Evolutionary conservation across 371 early-diverging fungal genomes (phyloP).

Genomic region (Apophysomyces trapeziformis): DNA sequence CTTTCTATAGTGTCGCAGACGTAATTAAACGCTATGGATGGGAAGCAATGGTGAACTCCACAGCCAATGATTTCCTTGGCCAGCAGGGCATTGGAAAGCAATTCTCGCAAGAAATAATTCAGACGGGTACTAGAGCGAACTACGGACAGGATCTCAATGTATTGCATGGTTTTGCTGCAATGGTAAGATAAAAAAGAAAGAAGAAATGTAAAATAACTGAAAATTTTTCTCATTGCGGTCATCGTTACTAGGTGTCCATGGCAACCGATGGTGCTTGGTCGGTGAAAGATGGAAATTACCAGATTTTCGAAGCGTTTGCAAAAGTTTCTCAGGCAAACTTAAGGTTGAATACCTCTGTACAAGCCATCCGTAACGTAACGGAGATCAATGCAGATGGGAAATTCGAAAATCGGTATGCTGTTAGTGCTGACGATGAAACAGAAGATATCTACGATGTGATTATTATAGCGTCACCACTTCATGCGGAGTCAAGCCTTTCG

Average conservation of each 20-base stretch:
- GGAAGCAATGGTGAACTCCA: slow-evolving; percentile 26
- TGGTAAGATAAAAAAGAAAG: slow-evolving; percentile 31
- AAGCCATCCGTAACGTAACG: slow-evolving; percentile 37
- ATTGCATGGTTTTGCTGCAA: slow-evolving; percentile 65
- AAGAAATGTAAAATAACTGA: background rate
- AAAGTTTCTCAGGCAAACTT: slow-evolving; percentile 51
- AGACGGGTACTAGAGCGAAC: slow-evolving; percentile 69
- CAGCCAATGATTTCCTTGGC: slow-evolving; percentile 49
- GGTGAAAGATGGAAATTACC: slow-evolving; percentile 68
- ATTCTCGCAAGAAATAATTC: slow-evolving; percentile 57
- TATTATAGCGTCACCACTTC: slow-evolving; percentile 60
- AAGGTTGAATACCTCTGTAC: slow-evolving; percentile 49
- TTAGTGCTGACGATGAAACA: slow-evolving; percentile 43
- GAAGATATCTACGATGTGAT: slow-evolving; percentile 58
- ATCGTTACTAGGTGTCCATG: slow-evolving; percentile 47
- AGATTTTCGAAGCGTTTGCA: slow-evolving; percentile 70
- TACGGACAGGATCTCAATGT: slow-evolving; percentile 70
- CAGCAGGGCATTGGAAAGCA: slow-evolving; percentile 30
- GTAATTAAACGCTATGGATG: slow-evolving; percentile 32
- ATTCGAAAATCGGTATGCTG: slow-evolving; percentile 33
- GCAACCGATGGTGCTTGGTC: slow-evolving; percentile 57
- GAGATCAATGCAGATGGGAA: slow-evolving; percentile 29
- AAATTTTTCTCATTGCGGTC: background rate
- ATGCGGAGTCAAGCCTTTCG: slow-evolving; percentile 17
- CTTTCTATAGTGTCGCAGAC: slow-evolving; percentile 23